phyloP scores from a whole-genome alignment of 169 alveolate species.

The Plasmodium reichenowi region DNA sequence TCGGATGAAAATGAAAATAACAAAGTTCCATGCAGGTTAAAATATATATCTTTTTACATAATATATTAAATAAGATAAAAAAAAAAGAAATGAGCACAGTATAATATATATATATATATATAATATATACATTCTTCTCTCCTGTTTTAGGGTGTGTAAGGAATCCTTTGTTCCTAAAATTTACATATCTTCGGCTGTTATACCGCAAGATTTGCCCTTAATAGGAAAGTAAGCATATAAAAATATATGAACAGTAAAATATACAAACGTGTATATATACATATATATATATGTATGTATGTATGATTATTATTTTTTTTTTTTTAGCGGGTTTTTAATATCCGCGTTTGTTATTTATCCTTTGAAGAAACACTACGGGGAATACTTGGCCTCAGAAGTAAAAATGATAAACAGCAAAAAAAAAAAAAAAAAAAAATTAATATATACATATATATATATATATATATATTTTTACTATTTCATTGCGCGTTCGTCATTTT shows the following conservation, averaged over 20 bases:
- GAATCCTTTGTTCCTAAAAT: constrained; percentile 71
- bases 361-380: constrained; percentile 66
- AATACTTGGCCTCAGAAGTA: constrained; percentile 68
- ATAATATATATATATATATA: background rate
- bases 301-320: background rate
- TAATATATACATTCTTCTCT: background rate
- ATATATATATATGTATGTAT: background rate
- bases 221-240: constrained; percentile 58
- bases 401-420: background rate
- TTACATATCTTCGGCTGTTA: constrained; percentile 39
- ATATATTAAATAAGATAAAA: background rate
- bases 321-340: constrained; percentile 70
- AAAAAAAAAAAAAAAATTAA: background rate
- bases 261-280: no score
- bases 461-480: background rate
- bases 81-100: background rate
- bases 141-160: constrained; percentile 34
- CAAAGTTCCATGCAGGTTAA: constrained; percentile 49
- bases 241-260: no score
- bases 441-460: background rate
- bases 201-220: constrained; percentile 52
- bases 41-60: background rate
- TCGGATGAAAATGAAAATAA: constrained; percentile 55
- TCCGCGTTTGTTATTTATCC: constrained; percentile 74
- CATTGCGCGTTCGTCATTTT: background rate